Conservation (phyloP, 1,284 basidiomycete species). For the Microbotryum violaceum region DNA sequence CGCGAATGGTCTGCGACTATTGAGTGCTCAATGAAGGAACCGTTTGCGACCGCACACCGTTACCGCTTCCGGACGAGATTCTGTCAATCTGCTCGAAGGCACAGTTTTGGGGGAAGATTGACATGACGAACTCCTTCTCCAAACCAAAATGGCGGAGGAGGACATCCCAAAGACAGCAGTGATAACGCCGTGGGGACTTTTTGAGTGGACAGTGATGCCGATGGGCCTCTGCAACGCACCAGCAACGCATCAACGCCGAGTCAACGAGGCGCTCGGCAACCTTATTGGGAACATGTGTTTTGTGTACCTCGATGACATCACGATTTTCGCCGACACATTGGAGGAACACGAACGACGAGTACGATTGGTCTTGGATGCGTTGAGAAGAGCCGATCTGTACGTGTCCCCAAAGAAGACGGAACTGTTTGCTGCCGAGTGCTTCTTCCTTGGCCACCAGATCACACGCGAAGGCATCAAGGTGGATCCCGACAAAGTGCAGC, state of each 20-base stretch:
- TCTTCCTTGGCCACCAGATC: constrained; percentile 44
- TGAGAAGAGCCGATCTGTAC: constrained; percentile 28
- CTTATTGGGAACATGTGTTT: constrained; percentile 5
- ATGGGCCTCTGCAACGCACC: constrained; percentile 43
- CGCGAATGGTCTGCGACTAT: too few relatives aligned
- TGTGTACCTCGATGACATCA: constrained; percentile 47
- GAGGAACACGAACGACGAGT: constrained; percentile 43
- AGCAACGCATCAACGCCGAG: constrained; percentile 36
- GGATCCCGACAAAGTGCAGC: constrained; percentile 40
- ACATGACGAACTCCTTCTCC: too few relatives aligned
- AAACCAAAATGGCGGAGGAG: too few relatives aligned
- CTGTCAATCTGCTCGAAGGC: too few relatives aligned
- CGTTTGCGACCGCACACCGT: too few relatives aligned
- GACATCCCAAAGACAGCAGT: too few relatives aligned
- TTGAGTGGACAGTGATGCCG: too few relatives aligned
- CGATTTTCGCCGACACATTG: constrained; percentile 44
- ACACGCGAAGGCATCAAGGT: constrained; percentile 39
- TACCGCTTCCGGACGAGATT: too few relatives aligned
- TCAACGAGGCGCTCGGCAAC: constrained; percentile 19
- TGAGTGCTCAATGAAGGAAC: too few relatives aligned
- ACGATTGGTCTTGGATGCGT: constrained; percentile 37
- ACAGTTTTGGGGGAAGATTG: too few relatives aligned
- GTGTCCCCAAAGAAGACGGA: constrained; percentile 39
- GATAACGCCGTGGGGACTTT: too few relatives aligned
- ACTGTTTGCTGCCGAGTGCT: constrained; percentile 34